phyloP scores from a whole-genome alignment of 768 basidiomycete genomes.

The Cubamyces lactineus region DNA sequence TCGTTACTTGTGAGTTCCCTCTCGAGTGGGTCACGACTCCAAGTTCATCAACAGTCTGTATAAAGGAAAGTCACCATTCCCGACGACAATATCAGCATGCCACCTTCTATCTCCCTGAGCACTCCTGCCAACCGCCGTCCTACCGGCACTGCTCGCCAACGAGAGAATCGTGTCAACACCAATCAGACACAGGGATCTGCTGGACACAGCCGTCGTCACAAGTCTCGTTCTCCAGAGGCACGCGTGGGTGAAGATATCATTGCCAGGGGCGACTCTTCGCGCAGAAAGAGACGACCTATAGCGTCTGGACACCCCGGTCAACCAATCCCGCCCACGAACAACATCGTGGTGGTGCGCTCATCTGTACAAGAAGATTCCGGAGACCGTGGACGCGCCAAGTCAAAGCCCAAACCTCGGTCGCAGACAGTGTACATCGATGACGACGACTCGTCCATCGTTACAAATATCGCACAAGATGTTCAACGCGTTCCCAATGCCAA shows the following conservation, averaged over 20 bases:
- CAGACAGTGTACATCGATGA: slow-evolving; percentile 16
- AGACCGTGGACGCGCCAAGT: slow-evolving; percentile 22
- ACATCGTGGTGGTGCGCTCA: neutral
- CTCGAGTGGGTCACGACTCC: no score
- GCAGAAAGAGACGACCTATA: slow-evolving; percentile 37
- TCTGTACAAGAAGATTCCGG: slow-evolving; percentile 5
- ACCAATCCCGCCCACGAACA: slow-evolving; percentile 1
- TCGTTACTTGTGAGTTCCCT: no score
- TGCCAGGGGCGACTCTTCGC: slow-evolving; percentile 31
- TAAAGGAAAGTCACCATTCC: neutral
- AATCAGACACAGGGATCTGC: neutral
- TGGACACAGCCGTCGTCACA: slow-evolving; percentile 31
- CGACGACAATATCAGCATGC: slow-evolving; percentile 4
- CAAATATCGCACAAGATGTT: slow-evolving; percentile 28
- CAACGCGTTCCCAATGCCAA: slow-evolving; percentile 5
- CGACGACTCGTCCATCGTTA: slow-evolving; percentile 11
- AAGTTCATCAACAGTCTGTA: no score
- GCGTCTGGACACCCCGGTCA: slow-evolving; percentile 4
- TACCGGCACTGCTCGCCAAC: slow-evolving; percentile 20
- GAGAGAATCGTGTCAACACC: slow-evolving; percentile 27
- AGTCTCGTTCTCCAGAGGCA: slow-evolving; percentile 42
- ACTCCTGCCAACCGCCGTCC: slow-evolving; percentile 16
- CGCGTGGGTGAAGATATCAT: slow-evolving; percentile 26
- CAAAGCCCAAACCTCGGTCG: slow-evolving; percentile 19
- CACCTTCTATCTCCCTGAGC: slow-evolving; percentile 8